Evolutionary conservation across 768 basidiomycete species (phyloP), one percentile per base, ranked within the genome.

Genomic region (Tephrocybe sp.): DNA sequence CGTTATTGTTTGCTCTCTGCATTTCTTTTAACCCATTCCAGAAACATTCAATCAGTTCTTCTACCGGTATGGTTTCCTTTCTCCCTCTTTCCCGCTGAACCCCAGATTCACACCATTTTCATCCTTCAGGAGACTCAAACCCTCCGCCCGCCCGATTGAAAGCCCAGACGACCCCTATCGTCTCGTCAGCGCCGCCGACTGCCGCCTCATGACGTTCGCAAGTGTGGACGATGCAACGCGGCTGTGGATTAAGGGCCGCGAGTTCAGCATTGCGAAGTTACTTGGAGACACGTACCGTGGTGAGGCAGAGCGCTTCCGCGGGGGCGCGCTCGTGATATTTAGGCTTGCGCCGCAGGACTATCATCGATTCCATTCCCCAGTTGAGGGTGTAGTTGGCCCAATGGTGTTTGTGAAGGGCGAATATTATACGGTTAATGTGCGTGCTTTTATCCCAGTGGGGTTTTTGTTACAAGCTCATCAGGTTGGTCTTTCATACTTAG

Each of bases 241-340:
- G 19, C 71, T 99, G 0, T 99, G 96, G 96, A 96, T 98, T 71
- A 98, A 98, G 63, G 96, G 96, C 3, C 84, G 93, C 38, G 94
- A 97, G 59, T 98, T 99, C 64, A 86, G 84, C 1, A 77, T 98
- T 3, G 77, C 70, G 5, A 78, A 85, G 1, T 75, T 99, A 31
- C 78, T 98, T 0, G 95, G 95, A 0, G 87, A 90, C 3, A 71
- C 68, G 10, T 92, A 94, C 66, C 81, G 80, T 56, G 72, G 77
- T 17, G 80, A 90, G 43, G 83, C 79, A 1, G 82, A 85, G 4
- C 76, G 78, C 34, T 98, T 88, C 62, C 69, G 72, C 1, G 90
- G 89, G 8, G 96, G 97, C 5, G 84, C 88, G 0, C 62, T 99
- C 45, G 90, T 79, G 8, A 97, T 97, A 49, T 98, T 98, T 71